Percentiles rank a stretch among this genome's conserved stretches.
Evolutionary conservation across 2,329 filamentous ascomycete genomes (phyloP).

Genomic region (Cladophialophora yegresii): DNA sequence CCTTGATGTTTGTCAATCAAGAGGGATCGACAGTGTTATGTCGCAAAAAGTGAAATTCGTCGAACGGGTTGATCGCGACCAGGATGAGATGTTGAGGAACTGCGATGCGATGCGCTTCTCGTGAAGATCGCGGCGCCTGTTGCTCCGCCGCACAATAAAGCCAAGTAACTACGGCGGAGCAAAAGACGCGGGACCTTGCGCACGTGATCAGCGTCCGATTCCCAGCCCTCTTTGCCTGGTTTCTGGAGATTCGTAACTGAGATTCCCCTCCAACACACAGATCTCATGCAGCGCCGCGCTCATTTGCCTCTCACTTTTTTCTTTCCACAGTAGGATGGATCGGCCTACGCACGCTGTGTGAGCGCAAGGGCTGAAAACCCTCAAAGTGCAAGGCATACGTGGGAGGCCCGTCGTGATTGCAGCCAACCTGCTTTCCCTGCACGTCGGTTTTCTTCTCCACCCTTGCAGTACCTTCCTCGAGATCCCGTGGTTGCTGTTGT

Average conservation of each 20-base stretch:
- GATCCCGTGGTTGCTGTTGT: background rate
- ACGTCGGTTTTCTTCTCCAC: background rate
- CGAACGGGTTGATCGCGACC: background rate
- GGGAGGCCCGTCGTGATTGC: background rate
- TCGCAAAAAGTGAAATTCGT: background rate
- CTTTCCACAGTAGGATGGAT: background rate
- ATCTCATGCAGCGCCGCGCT: background rate
- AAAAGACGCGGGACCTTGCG: too few species aligned
- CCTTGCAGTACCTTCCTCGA: background rate
- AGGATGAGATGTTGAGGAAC: background rate
- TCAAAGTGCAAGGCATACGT: background rate
- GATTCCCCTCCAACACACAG: background rate
- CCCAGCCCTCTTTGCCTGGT: background rate
- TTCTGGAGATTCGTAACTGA: background rate
- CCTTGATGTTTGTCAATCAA: background rate
- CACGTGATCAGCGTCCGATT: background rate
- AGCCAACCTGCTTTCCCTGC: background rate
- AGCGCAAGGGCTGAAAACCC: background rate
- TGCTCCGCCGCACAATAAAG: background rate
- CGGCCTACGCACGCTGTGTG: background rate
- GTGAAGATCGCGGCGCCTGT: background rate
- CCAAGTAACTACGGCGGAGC: background rate
- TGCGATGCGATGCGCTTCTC: background rate
- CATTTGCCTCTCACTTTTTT: background rate
- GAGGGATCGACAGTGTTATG: background rate